A percentile compares a stretch with the other conserved stretches of the same genome.
phyloP scores from a whole-genome alignment of 345 rosid species.

The Pugionium cornutum region DNA sequence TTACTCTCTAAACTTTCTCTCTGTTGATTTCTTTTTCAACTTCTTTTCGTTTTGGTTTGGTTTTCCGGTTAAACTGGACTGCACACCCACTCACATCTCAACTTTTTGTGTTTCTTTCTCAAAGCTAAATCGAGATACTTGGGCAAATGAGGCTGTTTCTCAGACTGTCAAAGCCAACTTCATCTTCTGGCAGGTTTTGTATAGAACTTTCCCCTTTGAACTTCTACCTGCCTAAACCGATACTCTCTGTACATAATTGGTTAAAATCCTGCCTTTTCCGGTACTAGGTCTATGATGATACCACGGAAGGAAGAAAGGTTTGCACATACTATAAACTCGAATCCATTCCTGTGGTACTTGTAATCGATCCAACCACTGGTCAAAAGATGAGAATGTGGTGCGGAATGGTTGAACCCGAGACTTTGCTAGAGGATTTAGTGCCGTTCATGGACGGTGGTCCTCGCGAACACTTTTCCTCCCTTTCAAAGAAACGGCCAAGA shows the following conservation, averaged over 20 bases:
- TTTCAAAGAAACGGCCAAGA: conserved; percentile 86
- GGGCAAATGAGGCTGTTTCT: conserved; percentile 97
- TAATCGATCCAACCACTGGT: conserved; percentile 94
- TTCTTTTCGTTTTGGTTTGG: not conserved
- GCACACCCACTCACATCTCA: conserved; percentile 5
- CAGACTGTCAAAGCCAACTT: conserved; percentile 84
- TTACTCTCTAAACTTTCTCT: conserved; percentile 22
- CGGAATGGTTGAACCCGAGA: conserved; percentile 94
- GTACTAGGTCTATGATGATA: conserved; percentile 77
- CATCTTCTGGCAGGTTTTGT: conserved; percentile 92
- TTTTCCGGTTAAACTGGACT: not conserved
- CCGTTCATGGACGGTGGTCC: conserved; percentile 98
- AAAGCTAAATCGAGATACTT: conserved; percentile 97
- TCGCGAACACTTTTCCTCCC: conserved; percentile 62
- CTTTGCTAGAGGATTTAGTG: conserved; percentile 84
- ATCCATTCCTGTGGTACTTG: conserved; percentile 84
- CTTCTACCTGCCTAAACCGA: not conserved
- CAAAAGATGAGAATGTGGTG: conserved; percentile 87
- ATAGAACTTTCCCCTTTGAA: not conserved
- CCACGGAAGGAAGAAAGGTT: conserved; percentile 89
- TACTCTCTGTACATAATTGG: conserved; percentile 14
- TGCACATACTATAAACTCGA: conserved; percentile 86
- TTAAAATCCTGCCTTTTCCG: not conserved
- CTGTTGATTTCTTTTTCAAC: not conserved
- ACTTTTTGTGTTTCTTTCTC: conserved; percentile 38